Evolutionary conservation across 2,329 filamentous ascomycete species (phyloP).

Genomic region (Camptophora hylomeconis): DNA sequence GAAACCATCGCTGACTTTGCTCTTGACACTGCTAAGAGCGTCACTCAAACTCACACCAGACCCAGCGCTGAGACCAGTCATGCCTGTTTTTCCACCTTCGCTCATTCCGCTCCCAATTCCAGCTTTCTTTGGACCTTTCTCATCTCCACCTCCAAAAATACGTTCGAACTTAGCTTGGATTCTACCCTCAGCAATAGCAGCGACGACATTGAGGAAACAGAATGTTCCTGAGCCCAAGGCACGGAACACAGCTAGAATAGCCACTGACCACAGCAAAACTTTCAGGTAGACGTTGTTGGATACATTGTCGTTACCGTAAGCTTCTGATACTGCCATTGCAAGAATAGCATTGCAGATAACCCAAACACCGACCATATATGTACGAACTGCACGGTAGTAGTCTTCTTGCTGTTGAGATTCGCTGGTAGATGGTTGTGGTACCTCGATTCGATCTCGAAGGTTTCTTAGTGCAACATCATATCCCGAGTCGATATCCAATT

Average conservation of each 20-base stretch:
- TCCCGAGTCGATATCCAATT: constrained; percentile 93
- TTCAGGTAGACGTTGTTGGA: constrained; percentile 79
- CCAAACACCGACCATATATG: constrained; percentile 96
- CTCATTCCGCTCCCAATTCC: constrained; percentile 10
- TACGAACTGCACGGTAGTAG: constrained; percentile 93
- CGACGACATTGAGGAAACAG: constrained; percentile 69
- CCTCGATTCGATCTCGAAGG: constrained; percentile 82
- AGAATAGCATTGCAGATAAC: constrained; percentile 84
- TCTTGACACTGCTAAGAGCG: constrained; percentile 1
- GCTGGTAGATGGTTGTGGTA: constrained; percentile 45
- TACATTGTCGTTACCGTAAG: constrained; percentile 59
- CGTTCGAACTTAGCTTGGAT: constrained; percentile 39
- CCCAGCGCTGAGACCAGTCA: constrained; percentile 2
- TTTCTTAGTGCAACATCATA: constrained; percentile 97
- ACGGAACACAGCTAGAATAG: constrained; percentile 72
- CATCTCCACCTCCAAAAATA: constrained; percentile 16
- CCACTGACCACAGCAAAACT: constrained; percentile 88
- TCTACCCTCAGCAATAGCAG: constrained; percentile 75
- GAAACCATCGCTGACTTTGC: constrained; percentile 8
- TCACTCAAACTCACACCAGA: constrained; percentile 3
- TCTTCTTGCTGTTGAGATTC: constrained; percentile 89
- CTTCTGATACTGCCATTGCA: constrained; percentile 83
- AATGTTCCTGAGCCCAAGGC: constrained; percentile 72
- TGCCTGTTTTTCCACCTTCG: constrained; percentile 8
- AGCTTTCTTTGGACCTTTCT: constrained; percentile 9